Base-by-base conservation (phyloP, 176 grass and related monocot species). In the Themeda triandra region DNA sequence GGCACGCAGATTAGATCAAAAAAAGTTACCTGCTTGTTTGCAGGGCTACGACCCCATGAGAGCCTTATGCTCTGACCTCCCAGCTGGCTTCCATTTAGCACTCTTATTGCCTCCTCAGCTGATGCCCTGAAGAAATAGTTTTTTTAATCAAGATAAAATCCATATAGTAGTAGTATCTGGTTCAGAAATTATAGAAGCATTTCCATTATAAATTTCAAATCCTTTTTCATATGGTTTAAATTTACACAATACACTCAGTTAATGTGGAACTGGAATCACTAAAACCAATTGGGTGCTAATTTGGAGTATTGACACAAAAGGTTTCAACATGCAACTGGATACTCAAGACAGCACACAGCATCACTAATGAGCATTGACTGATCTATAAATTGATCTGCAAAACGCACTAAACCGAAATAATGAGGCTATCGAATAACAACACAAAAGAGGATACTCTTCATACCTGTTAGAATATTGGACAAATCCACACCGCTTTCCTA, bases 401-500 rank as follows among this genome's bases (percentile, higher is more conserved):
- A 37, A 35, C 49, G 4, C 28, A 82, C 10, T 27, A 25, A 41
- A 58, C 66, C 13, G 2, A 81, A 70, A 28, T 75, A 41, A 46
- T 32, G 49, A 19, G 8, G 42, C 17, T n/a, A 83, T 62, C 51
- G 21, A 29, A 83, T 69, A 69, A 58, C 35, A 58, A 27, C 41
- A 51, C 19, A 78, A 58, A 56, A 49, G 44, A 39, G 44, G 12
- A 54, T 58, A 33, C 8, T 10, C 36, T 21, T 30, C 14, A 44
- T 41, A 89, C 90, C 90, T 92, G 75, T 70, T 86, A 29, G 72
- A 82, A 92, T 80, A 93, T 69, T 82, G 84, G 37, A 94, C 89
- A 84, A 94, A 94, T 29, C 92, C 92, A 41, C 77, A 89, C 10
- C 82, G 81, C 54, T 94, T 94, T 40, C 89, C 92, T 58, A 75